Base-by-base conservation (phyloP, 257 asterid species). In the Catharanthus roseus region DNA sequence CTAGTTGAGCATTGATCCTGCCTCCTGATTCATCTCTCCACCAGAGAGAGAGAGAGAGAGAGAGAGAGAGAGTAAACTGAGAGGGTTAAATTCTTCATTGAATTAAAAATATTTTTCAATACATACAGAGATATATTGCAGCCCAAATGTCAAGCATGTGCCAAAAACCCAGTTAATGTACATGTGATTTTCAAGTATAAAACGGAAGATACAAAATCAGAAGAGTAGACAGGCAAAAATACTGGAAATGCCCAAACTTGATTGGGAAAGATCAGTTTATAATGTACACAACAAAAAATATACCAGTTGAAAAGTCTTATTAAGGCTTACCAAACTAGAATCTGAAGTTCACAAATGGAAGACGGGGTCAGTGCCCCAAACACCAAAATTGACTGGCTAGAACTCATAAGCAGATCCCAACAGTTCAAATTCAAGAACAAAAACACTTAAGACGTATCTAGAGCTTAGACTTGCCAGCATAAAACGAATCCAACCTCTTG, bases 351-450 rank as follows among this genome's bases (percentile, higher is more conserved):
- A 13, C 54, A 53, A 60, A 24, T 53, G 70, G 21, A 39, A 63
- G 44, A 54, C 3, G 10, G 51, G 2, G 21, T 21, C 11, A 24
- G 18, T 66, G 31, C 54, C 47, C 33, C 36, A 57, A 55, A 33
- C 28, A 64, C 38, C 34, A n/a, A 38, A 6, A 42, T 28, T 31
- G 13, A 29, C n/a, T 50, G 47, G n/a, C 44, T 9, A 68, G 23
- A 34, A 58, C n/a, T 47, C 38, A 50, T 5, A 70, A 68, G 65
- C 65, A 83, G 88, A 82, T 86, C 89, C 77, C 81, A 80, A 75
- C 56, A 53, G 76, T 36, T 56, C 21, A 34, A 55, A 55, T 53
- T 55, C 64, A 47, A 58, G 65, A 73, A 70, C 51, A 33, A 78
- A 45, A 77, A 62, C 72, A 54, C 68, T 67, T 57, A 12, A 57